Percentiles rank a stretch among this genome's conserved stretches.
These are phyloP conservation scores for Scheffersomyces stambukii DNA, from an alignment of 1,139 yeast species.

Conservation along the genomic window DNA sequence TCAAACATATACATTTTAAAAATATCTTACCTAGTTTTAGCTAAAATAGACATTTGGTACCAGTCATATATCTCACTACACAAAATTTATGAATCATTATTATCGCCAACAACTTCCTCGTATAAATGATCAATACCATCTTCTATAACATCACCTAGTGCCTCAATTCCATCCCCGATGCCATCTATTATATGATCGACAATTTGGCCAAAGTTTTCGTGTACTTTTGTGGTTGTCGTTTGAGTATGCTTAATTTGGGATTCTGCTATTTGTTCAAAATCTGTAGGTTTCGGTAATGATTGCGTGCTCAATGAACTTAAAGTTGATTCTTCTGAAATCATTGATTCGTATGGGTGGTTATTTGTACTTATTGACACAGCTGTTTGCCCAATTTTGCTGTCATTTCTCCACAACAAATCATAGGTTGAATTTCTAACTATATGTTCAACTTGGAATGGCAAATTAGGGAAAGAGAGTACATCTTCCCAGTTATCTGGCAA, in stretches of 20 bases:
- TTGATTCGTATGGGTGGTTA: conserved; percentile 22
- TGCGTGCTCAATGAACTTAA: conserved; percentile 17
- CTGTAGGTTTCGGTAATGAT: conserved; percentile 34
- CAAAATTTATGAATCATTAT: conserved; percentile 1
- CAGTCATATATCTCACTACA: conserved; percentile 3
- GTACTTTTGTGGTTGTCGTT: conserved; percentile 7
- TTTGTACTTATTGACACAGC: conserved; percentile 17
- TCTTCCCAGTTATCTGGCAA: conserved; percentile 57
- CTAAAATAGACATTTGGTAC: not conserved
- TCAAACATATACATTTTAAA: too few species aligned
- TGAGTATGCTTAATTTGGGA: conserved; percentile 2
- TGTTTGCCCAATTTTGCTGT: conserved; percentile 1
- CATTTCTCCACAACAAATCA: conserved; percentile 40
- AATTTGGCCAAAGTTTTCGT: conserved; percentile 17
- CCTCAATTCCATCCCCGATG: conserved; percentile 21
- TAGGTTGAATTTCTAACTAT: conserved; percentile 47
- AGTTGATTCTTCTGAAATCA: conserved; percentile 23
- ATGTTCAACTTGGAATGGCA: conserved; percentile 46
- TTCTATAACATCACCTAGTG: conserved; percentile 14
- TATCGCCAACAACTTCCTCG: conserved; percentile 4
- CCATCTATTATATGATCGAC: conserved; percentile 27
- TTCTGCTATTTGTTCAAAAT: conserved; percentile 14
- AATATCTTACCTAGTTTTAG: too few species aligned
- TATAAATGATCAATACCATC: conserved; percentile 13
- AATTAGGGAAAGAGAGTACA: conserved; percentile 50